Conservation (phyloP, 345 rosid genomes). For the Eucalyptus pauciflora region DNA sequence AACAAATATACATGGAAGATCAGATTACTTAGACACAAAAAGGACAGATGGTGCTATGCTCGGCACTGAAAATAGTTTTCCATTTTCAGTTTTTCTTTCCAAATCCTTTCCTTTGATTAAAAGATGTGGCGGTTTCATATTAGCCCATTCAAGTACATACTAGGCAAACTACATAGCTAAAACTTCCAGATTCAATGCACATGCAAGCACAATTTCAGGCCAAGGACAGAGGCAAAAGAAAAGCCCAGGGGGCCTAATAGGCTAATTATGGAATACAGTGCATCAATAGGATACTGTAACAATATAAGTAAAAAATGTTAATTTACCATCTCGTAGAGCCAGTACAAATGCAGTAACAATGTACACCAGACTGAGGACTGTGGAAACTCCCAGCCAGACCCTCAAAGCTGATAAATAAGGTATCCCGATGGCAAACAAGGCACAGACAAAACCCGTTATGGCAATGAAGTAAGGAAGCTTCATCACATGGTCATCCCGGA, state of each 20-base stretch:
- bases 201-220: not conserved
- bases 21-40: not conserved
- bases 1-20: not conserved
- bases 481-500: constrained; percentile 23
- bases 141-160: not conserved
- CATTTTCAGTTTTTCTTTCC: not conserved
- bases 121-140: not conserved
- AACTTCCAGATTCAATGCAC: not conserved
- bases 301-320: not conserved
- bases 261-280: not conserved
- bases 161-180: not conserved
- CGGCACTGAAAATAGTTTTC: not conserved
- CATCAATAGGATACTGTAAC: not conserved
- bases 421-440: constrained; percentile 64
- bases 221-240: not conserved
- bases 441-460: constrained; percentile 39
- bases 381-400: constrained; percentile 79
- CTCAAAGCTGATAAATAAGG: constrained; percentile 86
- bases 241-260: not conserved
- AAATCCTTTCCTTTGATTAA: not conserved
- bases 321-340: constrained; percentile 59
- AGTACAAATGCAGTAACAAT: constrained; percentile 45
- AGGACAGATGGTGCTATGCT: not conserved
- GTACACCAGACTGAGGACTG: constrained; percentile 54
- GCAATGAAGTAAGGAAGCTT: constrained; percentile 52